Base-by-base conservation (phyloP, 257 asterid species). In the Jasminum sambac region DNA sequence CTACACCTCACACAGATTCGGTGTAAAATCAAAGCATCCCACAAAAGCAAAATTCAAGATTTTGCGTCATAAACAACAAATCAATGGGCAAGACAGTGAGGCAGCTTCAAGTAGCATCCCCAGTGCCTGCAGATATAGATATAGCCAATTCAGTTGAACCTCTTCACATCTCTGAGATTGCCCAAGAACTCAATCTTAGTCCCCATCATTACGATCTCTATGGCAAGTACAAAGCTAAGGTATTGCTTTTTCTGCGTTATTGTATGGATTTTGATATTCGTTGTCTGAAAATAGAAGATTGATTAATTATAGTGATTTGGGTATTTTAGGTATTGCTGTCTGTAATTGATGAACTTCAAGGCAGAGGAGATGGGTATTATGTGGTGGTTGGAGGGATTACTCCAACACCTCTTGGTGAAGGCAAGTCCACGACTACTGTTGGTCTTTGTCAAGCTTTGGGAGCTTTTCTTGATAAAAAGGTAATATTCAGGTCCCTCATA, bases 321-420 rank as follows among this genome's bases (percentile, higher is more conserved):
- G 67, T 9, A 25, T 24, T 79, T 23, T 40, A 94, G 97, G 99
- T 94, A 63, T 52, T 94, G 48, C 77, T 94, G 72, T 89, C 97
- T 0, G 99, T 30, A 77, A 84, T 91, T 50, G 95, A 88, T 78
- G 90, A 91, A 12, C 80, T 89, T 52, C 72, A 84, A 83, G 95
- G 83, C 63, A 77, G 26, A 43, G 84, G 74, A 63, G 91, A 91
- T 77, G 99, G 97, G 25, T 94, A 89, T 76, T 94, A 94, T 79
- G 99, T 94, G 82, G 96, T 94, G 64, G 97, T 94, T 52, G 97
- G 97, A 60, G 97, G 97, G 66, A 91, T 94, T 64, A 91, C 99
- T 75, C 96, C 99, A 48, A 94, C 99, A n/a, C 99, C 99, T 77
- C 99, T 94, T 66, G 99, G 99, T 79, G 99, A 94, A 83, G 96